A percentile compares a stretch with the other conserved stretches of the same genome.
Evolutionary conservation across 192 early-diverging fungal species (phyloP).

Genomic region (Oehlia diaphana): DNA sequence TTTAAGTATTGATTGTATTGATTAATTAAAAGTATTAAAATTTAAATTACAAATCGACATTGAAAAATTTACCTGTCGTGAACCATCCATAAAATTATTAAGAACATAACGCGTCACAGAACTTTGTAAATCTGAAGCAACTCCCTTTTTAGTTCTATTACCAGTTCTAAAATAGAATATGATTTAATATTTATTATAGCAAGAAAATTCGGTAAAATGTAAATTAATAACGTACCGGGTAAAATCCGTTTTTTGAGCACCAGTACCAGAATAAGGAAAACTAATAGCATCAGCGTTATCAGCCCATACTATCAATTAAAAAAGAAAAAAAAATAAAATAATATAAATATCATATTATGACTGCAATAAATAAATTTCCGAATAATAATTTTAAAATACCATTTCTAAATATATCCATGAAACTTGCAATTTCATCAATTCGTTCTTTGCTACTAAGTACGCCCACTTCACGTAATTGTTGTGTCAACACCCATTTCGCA

Average conservation of each 20-base stretch:
- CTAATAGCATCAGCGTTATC: conserved; percentile 96
- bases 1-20: not conserved
- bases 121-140: conserved; percentile 79
- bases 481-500: conserved; percentile 68
- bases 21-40: not conserved
- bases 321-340: not conserved
- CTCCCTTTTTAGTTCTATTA: conserved; percentile 80
- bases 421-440: conserved; percentile 62
- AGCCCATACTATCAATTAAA: conserved; percentile 80
- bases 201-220: not conserved
- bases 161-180: conserved; percentile 65
- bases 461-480: conserved; percentile 70
- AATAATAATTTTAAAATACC: conserved; percentile 42
- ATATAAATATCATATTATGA: not conserved
- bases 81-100: conserved; percentile 95
- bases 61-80: conserved; percentile 59
- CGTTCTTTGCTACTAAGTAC: conserved; percentile 62
- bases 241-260: conserved; percentile 97
- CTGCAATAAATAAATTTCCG: not conserved
- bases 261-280: conserved; percentile 91
- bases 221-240: conserved; percentile 57
- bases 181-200: not conserved
- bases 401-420: conserved; percentile 81
- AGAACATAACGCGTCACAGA: conserved; percentile 84
- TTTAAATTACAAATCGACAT: not conserved